Conservation (phyloP, 345 rosid species). For the Populus nigra region DNA sequence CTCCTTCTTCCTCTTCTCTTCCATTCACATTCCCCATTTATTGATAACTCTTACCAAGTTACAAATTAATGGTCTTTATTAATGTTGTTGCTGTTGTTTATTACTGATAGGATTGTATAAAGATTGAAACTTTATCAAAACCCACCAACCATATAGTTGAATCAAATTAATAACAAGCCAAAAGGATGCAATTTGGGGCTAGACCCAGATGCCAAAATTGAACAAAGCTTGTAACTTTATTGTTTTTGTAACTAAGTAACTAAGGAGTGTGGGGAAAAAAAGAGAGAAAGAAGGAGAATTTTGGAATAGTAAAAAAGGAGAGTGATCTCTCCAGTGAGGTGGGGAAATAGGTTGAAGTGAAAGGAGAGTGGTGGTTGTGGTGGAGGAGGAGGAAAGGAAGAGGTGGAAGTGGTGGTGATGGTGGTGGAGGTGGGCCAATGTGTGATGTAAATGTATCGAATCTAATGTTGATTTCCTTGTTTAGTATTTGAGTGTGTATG, state of each 20-base stretch:
- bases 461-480: conserved; percentile 4
- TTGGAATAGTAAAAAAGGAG: conserved; percentile 4
- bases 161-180: background rate
- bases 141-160: background rate
- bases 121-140: background rate
- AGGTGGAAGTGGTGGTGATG: background rate
- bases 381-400: background rate
- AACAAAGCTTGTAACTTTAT: background rate
- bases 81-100: background rate
- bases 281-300: background rate
- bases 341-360: conserved; percentile 1
- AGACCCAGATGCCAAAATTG: conserved; percentile 1
- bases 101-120: background rate
- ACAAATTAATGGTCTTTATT: background rate
- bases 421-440: conserved; percentile 12
- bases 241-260: background rate
- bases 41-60: conserved; percentile 9
- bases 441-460: conserved; percentile 8
- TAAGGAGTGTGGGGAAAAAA: background rate
- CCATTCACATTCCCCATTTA: conserved; percentile 92
- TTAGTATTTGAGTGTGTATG: background rate
- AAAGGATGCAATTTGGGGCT: background rate
- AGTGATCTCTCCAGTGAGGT: conserved; percentile 5
- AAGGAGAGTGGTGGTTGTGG: background rate
- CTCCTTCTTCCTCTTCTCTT: conserved; percentile 82